Percentiles rank a stretch among this genome's conserved stretches.
Evolutionary conservation across 192 early-diverging fungal genomes (phyloP).

Genomic region (Coemansia umbellata): DNA sequence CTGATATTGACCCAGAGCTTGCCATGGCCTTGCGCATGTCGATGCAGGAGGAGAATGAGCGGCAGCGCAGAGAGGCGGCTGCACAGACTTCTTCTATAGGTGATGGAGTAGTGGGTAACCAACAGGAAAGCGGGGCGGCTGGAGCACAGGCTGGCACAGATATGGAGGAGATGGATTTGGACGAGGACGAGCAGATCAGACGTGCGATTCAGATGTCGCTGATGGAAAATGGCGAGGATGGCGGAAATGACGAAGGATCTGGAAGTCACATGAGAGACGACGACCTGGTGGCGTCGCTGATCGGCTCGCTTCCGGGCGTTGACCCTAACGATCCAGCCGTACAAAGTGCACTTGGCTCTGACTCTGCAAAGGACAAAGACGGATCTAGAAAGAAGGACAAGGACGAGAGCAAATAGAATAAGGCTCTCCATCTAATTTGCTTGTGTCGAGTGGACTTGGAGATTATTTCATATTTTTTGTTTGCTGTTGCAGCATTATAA

Average conservation of each 20-base stretch:
- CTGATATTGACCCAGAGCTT: constrained; percentile 89
- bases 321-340: constrained; percentile 81
- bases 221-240: constrained; percentile 27
- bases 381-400: constrained; percentile 30
- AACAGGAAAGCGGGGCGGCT: background rate
- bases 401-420: constrained; percentile 5
- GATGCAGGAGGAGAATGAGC: constrained; percentile 90
- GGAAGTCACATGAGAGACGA: constrained; percentile 47
- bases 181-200: constrained; percentile 46
- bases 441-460: background rate
- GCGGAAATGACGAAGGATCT: constrained; percentile 19
- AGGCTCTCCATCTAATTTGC: background rate
- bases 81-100: background rate
- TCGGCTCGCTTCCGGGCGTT: constrained; percentile 83
- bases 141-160: constrained; percentile 21
- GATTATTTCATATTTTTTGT: too few species aligned
- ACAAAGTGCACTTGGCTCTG: constrained; percentile 58
- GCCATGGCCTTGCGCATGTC: constrained; percentile 91
- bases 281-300: constrained; percentile 66
- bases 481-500: too few species aligned
- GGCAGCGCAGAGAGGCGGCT: constrained; percentile 59
- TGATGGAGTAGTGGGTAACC: background rate
- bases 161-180: constrained; percentile 38
- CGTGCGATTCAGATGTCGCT: constrained; percentile 51
- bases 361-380: constrained; percentile 46